Percentiles rank a stretch among this genome's conserved stretches.
Conservation (phyloP, 2,329 filamentous ascomycete genomes). For the Akanthomyces dipterigenus region DNA sequence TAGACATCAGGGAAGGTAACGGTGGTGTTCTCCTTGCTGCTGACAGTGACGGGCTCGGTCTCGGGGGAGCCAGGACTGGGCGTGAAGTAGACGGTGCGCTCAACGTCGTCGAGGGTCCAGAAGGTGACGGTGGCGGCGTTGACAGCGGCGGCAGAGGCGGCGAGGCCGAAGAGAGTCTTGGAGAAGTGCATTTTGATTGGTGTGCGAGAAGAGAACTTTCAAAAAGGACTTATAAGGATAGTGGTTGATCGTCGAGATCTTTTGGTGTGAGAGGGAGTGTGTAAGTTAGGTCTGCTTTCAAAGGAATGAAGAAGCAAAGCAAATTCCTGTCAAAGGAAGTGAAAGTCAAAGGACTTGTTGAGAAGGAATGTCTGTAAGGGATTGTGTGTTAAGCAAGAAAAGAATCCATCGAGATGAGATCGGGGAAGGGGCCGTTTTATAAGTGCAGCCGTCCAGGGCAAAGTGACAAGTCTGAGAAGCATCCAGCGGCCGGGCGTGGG, state of each 20-base stretch:
- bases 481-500: conserved; percentile 1
- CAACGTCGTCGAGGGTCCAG: conserved; percentile 47
- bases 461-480: conserved; percentile 3
- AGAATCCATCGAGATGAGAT: neutral
- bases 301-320: conserved; percentile 14
- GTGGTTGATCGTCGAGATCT: conserved; percentile 14
- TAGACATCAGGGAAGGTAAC: conserved; percentile 38
- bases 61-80: conserved; percentile 30
- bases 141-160: conserved; percentile 36
- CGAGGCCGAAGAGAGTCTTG: conserved; percentile 36
- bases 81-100: conserved; percentile 46
- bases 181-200: conserved; percentile 48
- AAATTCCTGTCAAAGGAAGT: conserved; percentile 12
- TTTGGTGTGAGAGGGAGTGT: conserved; percentile 14
- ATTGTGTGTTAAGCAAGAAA: conserved; percentile 1
- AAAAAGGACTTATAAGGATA: conserved; percentile 2
- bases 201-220: conserved; percentile 11
- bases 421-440: conserved; percentile 9
- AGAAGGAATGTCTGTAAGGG: conserved; percentile 7
- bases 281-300: conserved; percentile 10
- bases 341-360: conserved; percentile 7
- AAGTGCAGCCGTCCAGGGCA: neutral
- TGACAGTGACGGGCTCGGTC: conserved; percentile 34
- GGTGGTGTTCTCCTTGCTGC: conserved; percentile 29
- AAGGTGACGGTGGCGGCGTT: conserved; percentile 49